Evolutionary conservation across 169 alveolate species (phyloP).

Genomic region (Plasmodium fragile): DNA sequence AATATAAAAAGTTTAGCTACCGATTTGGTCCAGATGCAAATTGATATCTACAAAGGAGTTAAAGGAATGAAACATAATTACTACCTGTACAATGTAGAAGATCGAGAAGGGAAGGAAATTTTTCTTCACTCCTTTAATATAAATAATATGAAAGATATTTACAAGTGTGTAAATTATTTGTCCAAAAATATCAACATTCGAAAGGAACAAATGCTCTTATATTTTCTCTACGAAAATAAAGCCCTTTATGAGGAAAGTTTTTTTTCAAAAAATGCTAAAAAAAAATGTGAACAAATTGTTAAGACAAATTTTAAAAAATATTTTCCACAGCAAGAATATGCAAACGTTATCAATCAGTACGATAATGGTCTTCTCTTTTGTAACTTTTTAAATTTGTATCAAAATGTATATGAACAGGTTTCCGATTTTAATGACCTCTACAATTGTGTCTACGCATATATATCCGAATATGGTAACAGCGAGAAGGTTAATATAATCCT

Average conservation of each 20-base stretch:
- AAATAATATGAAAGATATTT: slow-evolving; percentile 41
- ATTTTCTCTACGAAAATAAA: slow-evolving; percentile 65
- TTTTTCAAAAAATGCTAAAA: slow-evolving; percentile 27
- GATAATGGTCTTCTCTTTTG: slow-evolving; percentile 45
- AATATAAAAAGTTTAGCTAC: slow-evolving; percentile 45
- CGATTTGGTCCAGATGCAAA: slow-evolving; percentile 37
- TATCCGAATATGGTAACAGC: slow-evolving; percentile 37
- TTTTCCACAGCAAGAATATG: slow-evolving; percentile 30
- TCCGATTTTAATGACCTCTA: slow-evolving; percentile 61
- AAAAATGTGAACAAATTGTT: slow-evolving; percentile 41
- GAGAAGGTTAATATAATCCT: slow-evolving; percentile 46
- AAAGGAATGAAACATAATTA: slow-evolving; percentile 32
- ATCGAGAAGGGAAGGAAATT: slow-evolving; percentile 8
- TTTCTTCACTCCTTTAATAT: slow-evolving; percentile 41
- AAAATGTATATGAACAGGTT: slow-evolving; percentile 70
- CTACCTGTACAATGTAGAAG: neutral
- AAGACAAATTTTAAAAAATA: slow-evolving; percentile 34
- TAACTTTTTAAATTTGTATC: slow-evolving; percentile 54
- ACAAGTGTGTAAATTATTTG: slow-evolving; percentile 40
- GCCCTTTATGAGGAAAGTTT: slow-evolving; percentile 71
- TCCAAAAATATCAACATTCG: slow-evolving; percentile 62
- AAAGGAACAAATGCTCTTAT: slow-evolving; percentile 66
- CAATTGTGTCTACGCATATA: slow-evolving; percentile 54
- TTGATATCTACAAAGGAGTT: slow-evolving; percentile 35
- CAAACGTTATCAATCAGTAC: neutral